phyloP scores from a whole-genome alignment of 805 yeast species.

The Middelhovenomyces tepae region DNA sequence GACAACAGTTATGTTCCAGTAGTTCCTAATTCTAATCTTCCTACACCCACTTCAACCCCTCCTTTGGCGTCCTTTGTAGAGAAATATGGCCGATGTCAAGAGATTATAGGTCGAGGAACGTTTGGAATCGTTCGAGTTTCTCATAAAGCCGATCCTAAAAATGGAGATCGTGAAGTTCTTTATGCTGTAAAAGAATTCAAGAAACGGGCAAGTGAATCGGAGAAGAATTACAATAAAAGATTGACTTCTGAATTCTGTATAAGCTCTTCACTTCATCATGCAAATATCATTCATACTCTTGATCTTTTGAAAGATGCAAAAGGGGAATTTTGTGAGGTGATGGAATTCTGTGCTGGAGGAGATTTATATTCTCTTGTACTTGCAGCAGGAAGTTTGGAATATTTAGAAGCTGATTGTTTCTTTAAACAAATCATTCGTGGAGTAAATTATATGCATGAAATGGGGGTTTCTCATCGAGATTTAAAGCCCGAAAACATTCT shows the following conservation, averaged over 20 bases:
- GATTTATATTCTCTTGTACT: conserved; percentile 56
- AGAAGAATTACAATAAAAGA: conserved; percentile 51
- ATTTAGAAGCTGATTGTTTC: conserved; percentile 74
- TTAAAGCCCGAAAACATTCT: conserved; percentile 82
- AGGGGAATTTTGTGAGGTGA: conserved; percentile 71
- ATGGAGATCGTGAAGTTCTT: conserved; percentile 32
- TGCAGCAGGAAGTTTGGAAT: conserved; percentile 45
- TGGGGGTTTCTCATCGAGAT: conserved; percentile 91
- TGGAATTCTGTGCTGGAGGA: conserved; percentile 92
- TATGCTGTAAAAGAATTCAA: conserved; percentile 74
- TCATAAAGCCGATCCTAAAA: conserved; percentile 43
- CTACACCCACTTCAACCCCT: conserved; percentile 2
- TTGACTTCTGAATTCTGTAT: conserved; percentile 86
- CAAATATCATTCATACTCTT: conserved; percentile 64
- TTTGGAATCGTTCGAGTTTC: conserved; percentile 87
- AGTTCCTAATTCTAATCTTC: neutral
- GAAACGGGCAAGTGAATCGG: conserved; percentile 47
- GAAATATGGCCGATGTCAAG: conserved; percentile 87
- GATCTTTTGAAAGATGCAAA: conserved; percentile 67
- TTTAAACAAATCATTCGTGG: conserved; percentile 80
- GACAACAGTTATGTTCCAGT: conserved; percentile 8
- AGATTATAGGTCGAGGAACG: conserved; percentile 84
- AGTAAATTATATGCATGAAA: conserved; percentile 71
- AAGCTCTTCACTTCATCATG: conserved; percentile 62
- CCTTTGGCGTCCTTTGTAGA: conserved; percentile 60